Percentiles rank a stretch among this genome's conserved stretches.
Evolutionary conservation across 352 stramenopile genomes (phyloP).

Genomic region (Phytopythium aichiense): DNA sequence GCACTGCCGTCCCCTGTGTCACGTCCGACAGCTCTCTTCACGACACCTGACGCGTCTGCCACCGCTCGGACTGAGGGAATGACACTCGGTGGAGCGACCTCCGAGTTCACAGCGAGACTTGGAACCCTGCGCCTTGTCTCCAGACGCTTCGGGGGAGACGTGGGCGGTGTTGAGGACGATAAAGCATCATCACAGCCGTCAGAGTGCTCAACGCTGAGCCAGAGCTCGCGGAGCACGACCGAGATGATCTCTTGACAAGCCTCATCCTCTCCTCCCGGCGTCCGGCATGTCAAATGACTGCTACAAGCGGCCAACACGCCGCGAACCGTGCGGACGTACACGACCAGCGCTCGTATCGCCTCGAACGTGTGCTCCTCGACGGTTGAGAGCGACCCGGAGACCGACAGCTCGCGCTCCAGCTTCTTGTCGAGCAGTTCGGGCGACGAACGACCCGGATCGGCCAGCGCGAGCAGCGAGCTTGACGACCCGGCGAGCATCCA

Average conservation of each 20-base stretch:
- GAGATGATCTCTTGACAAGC: slow-evolving; percentile 30
- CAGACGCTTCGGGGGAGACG: not conserved
- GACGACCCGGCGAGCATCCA: slow-evolving; percentile 29
- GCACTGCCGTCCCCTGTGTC: slow-evolving; percentile 39
- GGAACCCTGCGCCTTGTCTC: not conserved
- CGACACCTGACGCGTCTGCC: slow-evolving; percentile 34
- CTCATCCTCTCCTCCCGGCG: slow-evolving; percentile 17
- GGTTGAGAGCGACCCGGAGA: not conserved
- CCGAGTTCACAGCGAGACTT: not conserved
- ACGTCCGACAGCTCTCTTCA: slow-evolving; percentile 43
- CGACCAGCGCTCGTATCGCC: slow-evolving; percentile 30
- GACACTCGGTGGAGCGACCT: not conserved
- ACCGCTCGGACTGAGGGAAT: slow-evolving; percentile 2
- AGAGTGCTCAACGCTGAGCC: slow-evolving; percentile 6
- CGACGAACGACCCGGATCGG: not conserved
- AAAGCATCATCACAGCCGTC: slow-evolving; percentile 1
- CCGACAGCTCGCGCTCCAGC: not conserved
- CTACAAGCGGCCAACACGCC: slow-evolving; percentile 38
- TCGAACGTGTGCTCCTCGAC: slow-evolving; percentile 12
- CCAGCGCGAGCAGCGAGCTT: slow-evolving; percentile 37
- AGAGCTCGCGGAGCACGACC: slow-evolving; percentile 17
- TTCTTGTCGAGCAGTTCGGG: slow-evolving; percentile 16
- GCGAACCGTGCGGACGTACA: slow-evolving; percentile 36
- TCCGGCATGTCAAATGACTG: slow-evolving; percentile 28
- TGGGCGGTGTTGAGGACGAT: not conserved